Evolutionary conservation across 768 basidiomycete genomes (phyloP).

Genomic region (Fistulinella prunicolor): DNA sequence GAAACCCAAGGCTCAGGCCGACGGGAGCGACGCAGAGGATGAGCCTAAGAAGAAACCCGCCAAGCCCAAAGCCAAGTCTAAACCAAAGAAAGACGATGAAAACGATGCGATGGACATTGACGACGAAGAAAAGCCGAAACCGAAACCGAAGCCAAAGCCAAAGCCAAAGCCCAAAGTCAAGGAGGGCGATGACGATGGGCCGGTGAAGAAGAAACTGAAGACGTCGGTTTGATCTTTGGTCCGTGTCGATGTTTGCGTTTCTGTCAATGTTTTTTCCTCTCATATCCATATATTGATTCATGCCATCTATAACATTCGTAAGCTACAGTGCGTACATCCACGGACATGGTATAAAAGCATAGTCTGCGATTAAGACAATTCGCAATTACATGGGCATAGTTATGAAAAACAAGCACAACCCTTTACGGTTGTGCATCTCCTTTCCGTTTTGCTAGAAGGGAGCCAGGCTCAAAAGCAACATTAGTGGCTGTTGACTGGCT

Average conservation of each 20-base stretch:
- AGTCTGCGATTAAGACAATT: slow-evolving; percentile 6
- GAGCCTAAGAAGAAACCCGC: slow-evolving; percentile 49
- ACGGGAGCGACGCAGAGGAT: slow-evolving; percentile 41
- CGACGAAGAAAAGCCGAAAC: slow-evolving; percentile 37
- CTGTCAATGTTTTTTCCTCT: no score
- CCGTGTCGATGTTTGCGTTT: no score
- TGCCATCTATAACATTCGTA: slow-evolving; percentile 19
- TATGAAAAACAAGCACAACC: not conserved
- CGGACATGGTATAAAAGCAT: slow-evolving; percentile 12
- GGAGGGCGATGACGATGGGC: slow-evolving; percentile 44
- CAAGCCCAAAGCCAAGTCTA: slow-evolving; percentile 42
- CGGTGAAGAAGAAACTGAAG: slow-evolving; percentile 76
- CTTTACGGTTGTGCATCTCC: slow-evolving; percentile 17
- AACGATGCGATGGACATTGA: slow-evolving; percentile 50
- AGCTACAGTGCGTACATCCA: slow-evolving; percentile 22
- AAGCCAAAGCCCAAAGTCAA: slow-evolving; percentile 40
- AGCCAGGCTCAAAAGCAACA: slow-evolving; percentile 71
- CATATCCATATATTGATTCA: slow-evolving; percentile 1
- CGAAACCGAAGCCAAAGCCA: slow-evolving; percentile 44
- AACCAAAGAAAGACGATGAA: slow-evolving; percentile 41
- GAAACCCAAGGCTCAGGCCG: slow-evolving; percentile 45
- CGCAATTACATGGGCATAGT: slow-evolving; percentile 1
- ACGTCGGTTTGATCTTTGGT: slow-evolving; percentile 38
- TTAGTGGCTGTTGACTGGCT: slow-evolving; percentile 29
- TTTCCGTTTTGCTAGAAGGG: slow-evolving; percentile 59